These are phyloP conservation scores for Diaporthe amygdali DNA, from an alignment of 2,329 filamentous ascomycete species.

Conservation along the genomic window DNA sequence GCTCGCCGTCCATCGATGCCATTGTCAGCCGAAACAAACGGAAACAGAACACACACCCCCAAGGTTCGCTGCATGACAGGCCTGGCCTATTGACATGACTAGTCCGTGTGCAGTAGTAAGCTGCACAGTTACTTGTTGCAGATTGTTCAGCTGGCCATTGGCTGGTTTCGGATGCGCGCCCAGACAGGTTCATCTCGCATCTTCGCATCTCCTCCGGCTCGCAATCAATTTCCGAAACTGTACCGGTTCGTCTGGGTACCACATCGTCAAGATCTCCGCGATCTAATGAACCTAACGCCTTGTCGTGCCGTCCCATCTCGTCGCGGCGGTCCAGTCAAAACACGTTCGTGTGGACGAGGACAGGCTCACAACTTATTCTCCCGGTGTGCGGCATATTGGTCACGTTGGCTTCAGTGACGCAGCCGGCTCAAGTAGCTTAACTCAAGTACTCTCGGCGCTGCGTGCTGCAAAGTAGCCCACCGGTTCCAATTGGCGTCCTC, in stretches of 20 bases:
- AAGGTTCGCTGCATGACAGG: conserved; percentile 21
- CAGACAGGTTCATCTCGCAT: conserved; percentile 22
- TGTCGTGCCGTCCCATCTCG: background rate
- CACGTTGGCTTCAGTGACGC: background rate
- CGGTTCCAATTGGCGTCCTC: background rate
- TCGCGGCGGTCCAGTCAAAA: background rate
- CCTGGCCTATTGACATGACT: conserved; percentile 6
- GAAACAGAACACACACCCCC: conserved; percentile 18
- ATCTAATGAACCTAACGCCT: background rate
- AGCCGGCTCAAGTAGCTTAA: background rate
- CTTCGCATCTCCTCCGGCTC: conserved; percentile 8
- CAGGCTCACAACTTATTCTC: background rate
- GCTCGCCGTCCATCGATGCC: background rate
- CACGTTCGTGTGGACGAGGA: background rate
- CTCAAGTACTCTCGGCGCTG: conserved; percentile 11
- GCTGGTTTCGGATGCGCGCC: background rate
- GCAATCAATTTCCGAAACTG: conserved; percentile 10
- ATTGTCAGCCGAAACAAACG: conserved; percentile 17
- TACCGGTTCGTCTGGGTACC: conserved; percentile 9
- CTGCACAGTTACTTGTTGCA: conserved; percentile 15
- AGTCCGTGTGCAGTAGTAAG: conserved; percentile 11
- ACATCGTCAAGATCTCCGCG: conserved; percentile 11
- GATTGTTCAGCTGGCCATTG: conserved; percentile 8
- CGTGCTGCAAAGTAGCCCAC: background rate
- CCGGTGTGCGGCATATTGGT: background rate